These are phyloP conservation scores for Orbilia oligospora DNA, from an alignment of 2,329 filamentous ascomycete genomes.

Conservation along the genomic window DNA sequence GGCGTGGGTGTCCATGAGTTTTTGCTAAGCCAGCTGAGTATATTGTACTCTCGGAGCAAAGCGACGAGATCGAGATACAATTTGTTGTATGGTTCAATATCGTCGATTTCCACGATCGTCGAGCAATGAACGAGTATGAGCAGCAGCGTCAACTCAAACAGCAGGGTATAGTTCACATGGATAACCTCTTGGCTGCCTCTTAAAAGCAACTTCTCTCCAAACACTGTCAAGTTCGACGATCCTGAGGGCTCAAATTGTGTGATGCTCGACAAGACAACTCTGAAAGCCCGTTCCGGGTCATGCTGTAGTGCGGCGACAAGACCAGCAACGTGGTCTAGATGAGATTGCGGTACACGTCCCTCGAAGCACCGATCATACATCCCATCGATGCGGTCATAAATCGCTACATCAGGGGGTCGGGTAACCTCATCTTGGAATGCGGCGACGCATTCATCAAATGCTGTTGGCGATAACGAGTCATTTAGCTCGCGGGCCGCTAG, in stretches of 20 bases:
- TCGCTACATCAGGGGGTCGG: slow-evolving; percentile 78
- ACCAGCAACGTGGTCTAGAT: slow-evolving; percentile 68
- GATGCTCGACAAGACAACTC: slow-evolving; percentile 39
- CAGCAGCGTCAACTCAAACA: slow-evolving; percentile 86
- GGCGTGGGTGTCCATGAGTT: slow-evolving; percentile 71
- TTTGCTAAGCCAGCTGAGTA: slow-evolving; percentile 78
- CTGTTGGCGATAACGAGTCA: slow-evolving; percentile 78
- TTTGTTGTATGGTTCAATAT: slow-evolving; percentile 74
- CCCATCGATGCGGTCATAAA: slow-evolving; percentile 80
- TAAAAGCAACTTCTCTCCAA: slow-evolving; percentile 81
- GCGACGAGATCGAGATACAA: slow-evolving; percentile 79
- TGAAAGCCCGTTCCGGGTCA: slow-evolving; percentile 43
- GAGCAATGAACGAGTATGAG: slow-evolving; percentile 75
- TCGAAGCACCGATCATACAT: slow-evolving; percentile 86
- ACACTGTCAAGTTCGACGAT: slow-evolving; percentile 75
- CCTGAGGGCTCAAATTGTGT: slow-evolving; percentile 64
- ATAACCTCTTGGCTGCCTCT: slow-evolving; percentile 84
- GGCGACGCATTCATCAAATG: slow-evolving; percentile 77
- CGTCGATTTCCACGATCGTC: slow-evolving; percentile 77
- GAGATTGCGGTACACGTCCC: slow-evolving; percentile 84
- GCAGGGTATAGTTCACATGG: slow-evolving; percentile 78
- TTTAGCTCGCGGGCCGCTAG: slow-evolving; percentile 79
- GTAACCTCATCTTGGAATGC: slow-evolving; percentile 81
- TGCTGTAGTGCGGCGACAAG: slow-evolving; percentile 36
- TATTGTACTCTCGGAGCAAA: slow-evolving; percentile 80